Evolutionary conservation across 2,329 filamentous ascomycete genomes (phyloP).

Genomic region (Graphiopsis chlorocephala): DNA sequence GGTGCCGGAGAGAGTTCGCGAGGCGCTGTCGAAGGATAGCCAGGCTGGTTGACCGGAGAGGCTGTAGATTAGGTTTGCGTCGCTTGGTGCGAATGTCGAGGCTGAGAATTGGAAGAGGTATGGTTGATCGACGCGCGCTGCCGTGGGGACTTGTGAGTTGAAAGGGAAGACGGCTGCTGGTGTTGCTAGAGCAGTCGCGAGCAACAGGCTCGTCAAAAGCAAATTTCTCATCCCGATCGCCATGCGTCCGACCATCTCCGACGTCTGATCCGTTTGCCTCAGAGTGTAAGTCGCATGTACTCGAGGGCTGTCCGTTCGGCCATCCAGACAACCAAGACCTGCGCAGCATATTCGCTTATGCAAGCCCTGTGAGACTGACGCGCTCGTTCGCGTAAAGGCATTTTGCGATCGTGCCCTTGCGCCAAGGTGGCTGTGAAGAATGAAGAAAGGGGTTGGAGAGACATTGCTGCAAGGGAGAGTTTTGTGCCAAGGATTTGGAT

Average conservation of each 20-base stretch:
- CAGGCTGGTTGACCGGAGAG: slow-evolving; percentile 66
- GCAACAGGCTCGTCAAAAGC: neutral
- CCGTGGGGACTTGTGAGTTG: slow-evolving; percentile 79
- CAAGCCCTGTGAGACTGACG: slow-evolving; percentile 5
- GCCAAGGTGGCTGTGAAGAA: slow-evolving; percentile 16
- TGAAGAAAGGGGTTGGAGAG: slow-evolving; percentile 7
- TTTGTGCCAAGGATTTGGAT: neutral
- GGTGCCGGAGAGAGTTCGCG: slow-evolving; percentile 67
- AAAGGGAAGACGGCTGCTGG: slow-evolving; percentile 63
- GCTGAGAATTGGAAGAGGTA: slow-evolving; percentile 71
- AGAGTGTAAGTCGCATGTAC: slow-evolving; percentile 1
- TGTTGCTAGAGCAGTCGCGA: slow-evolving; percentile 21
- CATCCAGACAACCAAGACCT: neutral
- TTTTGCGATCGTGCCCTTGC: slow-evolving; percentile 15
- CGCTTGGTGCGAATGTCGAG: slow-evolving; percentile 67
- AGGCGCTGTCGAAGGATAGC: slow-evolving; percentile 67
- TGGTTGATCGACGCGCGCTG: slow-evolving; percentile 64
- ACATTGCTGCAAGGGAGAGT: slow-evolving; percentile 11
- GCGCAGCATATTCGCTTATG: slow-evolving; percentile 7
- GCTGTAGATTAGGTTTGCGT: slow-evolving; percentile 60
- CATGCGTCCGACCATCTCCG: slow-evolving; percentile 11
- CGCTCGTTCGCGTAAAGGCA: slow-evolving; percentile 15
- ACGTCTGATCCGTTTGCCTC: neutral
- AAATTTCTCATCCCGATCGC: neutral
- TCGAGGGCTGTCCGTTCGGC: neutral